Base-by-base conservation (phyloP, 176 grass and related monocot genomes). In the Tuctoria greenei region DNA sequence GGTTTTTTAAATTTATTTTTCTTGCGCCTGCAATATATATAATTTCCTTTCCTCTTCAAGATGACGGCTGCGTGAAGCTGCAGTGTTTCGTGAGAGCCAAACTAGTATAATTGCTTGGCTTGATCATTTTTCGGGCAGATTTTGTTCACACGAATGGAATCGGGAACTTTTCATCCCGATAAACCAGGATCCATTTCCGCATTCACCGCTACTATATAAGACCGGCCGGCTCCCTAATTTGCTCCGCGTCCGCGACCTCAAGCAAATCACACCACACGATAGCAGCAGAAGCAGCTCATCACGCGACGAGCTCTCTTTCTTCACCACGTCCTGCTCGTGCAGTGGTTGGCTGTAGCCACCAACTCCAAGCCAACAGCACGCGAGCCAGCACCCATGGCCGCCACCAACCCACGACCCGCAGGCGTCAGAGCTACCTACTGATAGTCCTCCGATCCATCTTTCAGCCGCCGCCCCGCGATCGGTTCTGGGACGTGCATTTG, bases 281-380 rank as follows among this genome's bases (percentile, higher is more conserved):
- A 7, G 13, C n/a, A n/a, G n/a, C n/a, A n/a, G n/a, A n/a, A n/a
- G n/a, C n/a, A 46, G 25, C 66, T 55, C 8, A 0, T 0, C 41
- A 42, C n/a, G n/a, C 7, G 13, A 57, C 13, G 58, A 68, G n/a
- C 55, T 36, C 50, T 54, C 47, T n/a, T 17, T 18, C 18, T n/a
- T 54, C 16, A 81, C 68, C 79, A 72, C 79, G 69, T 57, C 50
- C 9, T 21, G 41, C 77, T 34, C 56, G 67, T 23, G 77, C 50
- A 57, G 76, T 45, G 14, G 55, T 72, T 64, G 74, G 18, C 47
- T 45, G 31, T n/a, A 26, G 7, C 74, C 74, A 43, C 78, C 85
- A 83, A 55, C 79, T 28, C 50, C 79, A 56, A 35, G 4, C 44
- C 20, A 20, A 25, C 9, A 57, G 52, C 78, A 49, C 21, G 13